Conservation (phyloP, 352 stramenopile species). For the Globisporangium spiculum region DNA sequence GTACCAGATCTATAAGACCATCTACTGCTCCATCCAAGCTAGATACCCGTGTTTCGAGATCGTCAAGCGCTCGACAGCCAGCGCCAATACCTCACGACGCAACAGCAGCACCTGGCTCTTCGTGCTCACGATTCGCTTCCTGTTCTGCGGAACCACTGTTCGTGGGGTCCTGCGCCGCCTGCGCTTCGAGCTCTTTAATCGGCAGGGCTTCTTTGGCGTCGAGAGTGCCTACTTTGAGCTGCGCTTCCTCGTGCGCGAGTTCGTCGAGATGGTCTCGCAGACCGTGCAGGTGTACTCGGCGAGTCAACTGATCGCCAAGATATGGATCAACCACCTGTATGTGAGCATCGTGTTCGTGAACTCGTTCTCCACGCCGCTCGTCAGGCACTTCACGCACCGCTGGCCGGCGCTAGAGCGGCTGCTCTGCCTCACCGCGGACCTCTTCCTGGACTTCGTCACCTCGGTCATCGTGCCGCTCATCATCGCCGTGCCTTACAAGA, state of each 20-base stretch:
- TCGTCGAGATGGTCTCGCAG: slow-evolving; percentile 26
- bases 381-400: slow-evolving; percentile 20
- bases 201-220: slow-evolving; percentile 13
- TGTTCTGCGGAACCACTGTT: neutral
- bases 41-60: neutral
- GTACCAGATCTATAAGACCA: slow-evolving; percentile 11
- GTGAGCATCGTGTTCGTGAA: slow-evolving; percentile 19
- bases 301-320: slow-evolving; percentile 12
- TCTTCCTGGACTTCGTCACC: slow-evolving; percentile 18
- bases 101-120: neutral
- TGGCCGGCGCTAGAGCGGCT: slow-evolving; percentile 18
- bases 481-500: slow-evolving; percentile 15
- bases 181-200: neutral
- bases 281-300: slow-evolving; percentile 19
- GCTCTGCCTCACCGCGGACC: slow-evolving; percentile 17
- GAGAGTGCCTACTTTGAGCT: slow-evolving; percentile 21
- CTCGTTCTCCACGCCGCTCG: slow-evolving; percentile 26
- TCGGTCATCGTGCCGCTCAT: slow-evolving; percentile 19
- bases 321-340: slow-evolving; percentile 28
- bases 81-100: neutral
- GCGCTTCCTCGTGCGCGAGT: slow-evolving; percentile 19
- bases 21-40: slow-evolving; percentile 6
- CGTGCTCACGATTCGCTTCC: neutral
- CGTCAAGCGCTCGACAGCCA: neutral
- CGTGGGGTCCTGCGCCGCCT: neutral